A percentile compares a stretch with the other conserved stretches of the same genome.
These are phyloP conservation scores for Maudiozyma turicensis DNA, from an alignment of 805 yeast species.

Conservation along the genomic window DNA sequence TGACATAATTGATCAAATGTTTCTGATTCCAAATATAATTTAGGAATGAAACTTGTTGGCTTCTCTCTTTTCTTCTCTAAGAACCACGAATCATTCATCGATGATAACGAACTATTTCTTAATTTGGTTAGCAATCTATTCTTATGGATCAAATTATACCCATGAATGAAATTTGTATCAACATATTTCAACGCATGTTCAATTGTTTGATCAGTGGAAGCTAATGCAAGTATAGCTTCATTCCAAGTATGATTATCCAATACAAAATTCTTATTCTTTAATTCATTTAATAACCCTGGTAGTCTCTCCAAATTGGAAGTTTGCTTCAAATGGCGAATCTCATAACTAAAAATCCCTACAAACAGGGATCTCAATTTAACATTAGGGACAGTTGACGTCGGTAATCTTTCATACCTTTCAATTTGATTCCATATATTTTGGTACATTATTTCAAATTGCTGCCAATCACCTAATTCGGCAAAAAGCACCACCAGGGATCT, in stretches of 20 bases:
- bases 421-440: slow-evolving; percentile 14
- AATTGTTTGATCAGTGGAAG: slow-evolving; percentile 22
- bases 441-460: slow-evolving; percentile 18
- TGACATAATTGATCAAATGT: slow-evolving; percentile 6
- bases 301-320: slow-evolving; percentile 11
- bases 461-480: slow-evolving; percentile 28
- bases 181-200: slow-evolving; percentile 23
- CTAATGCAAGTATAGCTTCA: slow-evolving; percentile 21
- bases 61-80: slow-evolving; percentile 13
- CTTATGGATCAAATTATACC: slow-evolving; percentile 26
- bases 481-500: slow-evolving; percentile 26
- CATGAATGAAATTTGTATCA: slow-evolving; percentile 31
- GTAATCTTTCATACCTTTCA: slow-evolving; percentile 11
- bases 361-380: slow-evolving; percentile 11
- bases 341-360: slow-evolving; percentile 18
- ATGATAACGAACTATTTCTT: slow-evolving; percentile 6
- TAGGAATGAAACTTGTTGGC: slow-evolving; percentile 19
- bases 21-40: slow-evolving; percentile 22
- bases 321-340: slow-evolving; percentile 14
- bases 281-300: slow-evolving; percentile 12
- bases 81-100: slow-evolving; percentile 14
- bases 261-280: slow-evolving; percentile 20
- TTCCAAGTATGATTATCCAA: slow-evolving; percentile 29
- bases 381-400: slow-evolving; percentile 17
- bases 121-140: slow-evolving; percentile 14